Evolutionary conservation across 352 stramenopile species (phyloP), one percentile per base, ranked within the genome.

Genomic region (Phytophthora brassicae): DNA sequence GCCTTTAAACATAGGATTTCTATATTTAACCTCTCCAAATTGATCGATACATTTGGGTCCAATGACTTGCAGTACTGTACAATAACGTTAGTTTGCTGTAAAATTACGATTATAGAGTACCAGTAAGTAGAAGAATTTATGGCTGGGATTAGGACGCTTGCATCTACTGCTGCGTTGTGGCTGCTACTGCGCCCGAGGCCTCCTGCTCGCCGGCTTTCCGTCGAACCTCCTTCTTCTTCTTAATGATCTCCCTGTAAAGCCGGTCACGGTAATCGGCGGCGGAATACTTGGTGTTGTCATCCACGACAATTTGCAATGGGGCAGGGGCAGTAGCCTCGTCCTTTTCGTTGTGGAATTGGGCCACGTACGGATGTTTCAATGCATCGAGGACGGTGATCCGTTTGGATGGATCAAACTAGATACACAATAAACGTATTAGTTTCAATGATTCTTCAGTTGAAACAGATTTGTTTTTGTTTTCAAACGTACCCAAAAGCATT

Each of bases 251-350:
- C 23, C 77, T 78, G 64, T 98, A 98, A 23, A 98, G 75, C 9
- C 88, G 84, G 46, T 98, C 90, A 22, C 94, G 81, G 67, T 98
- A 98, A 76, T 98, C 91, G 13, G 87, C 86, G 8, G 91, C 92
- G 26, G 88, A 96, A 60, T 97, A 94, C 73, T 98, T 98, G 58
- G 90, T 97, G 69, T 98, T 98, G 79, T 98, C 94, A 64, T 97
- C 88, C 41, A 98, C 84, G 17, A 95, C 81, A 56, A 98, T 97
- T 60, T 92, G 79, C 42, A 87, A 70, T 38, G 79, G 75, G 17
- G 64, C 85, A 0, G 81, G 77, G 2, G 85, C 85, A 41, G 74
- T 80, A 20, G 87, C 81, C 56, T 99, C 96, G 52, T 98, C 87
- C 66, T 97, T 95, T n/a, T 93, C 82, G 58, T 97, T 96, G 75